phyloP scores from a whole-genome alignment of 148 eudicot species.

The Cornus controversa region DNA sequence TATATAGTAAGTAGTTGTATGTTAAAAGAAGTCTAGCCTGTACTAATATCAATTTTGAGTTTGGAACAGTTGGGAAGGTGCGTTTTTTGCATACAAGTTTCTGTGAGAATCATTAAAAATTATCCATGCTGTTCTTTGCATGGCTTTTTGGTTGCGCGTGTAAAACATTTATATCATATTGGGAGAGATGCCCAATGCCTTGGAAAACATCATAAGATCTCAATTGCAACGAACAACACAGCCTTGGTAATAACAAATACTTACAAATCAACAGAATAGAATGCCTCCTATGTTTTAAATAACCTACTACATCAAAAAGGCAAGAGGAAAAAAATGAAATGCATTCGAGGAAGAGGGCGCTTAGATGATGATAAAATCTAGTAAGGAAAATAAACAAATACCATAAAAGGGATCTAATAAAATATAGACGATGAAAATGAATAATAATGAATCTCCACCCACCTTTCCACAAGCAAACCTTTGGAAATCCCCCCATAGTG shows the following conservation, averaged over 20 bases:
- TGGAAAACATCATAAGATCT: neutral
- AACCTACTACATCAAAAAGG: neutral
- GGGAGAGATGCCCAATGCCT: too few species aligned
- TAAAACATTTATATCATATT: too few species aligned
- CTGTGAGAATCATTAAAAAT: too few species aligned
- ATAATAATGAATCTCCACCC: constrained; percentile 8
- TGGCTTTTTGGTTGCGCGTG: too few species aligned
- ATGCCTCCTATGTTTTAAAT: neutral
- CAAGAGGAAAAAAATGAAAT: neutral
- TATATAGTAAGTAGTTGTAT: too few species aligned
- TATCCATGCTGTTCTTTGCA: too few species aligned
- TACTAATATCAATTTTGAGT: neutral
- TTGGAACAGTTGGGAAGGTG: too few species aligned
- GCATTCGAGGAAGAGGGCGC: neutral
- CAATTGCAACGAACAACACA: neutral
- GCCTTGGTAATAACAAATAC: neutral
- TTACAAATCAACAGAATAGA: neutral
- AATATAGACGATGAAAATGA: constrained; percentile 8
- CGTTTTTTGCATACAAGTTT: too few species aligned
- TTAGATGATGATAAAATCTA: constrained; percentile 9
- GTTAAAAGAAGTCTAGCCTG: neutral
- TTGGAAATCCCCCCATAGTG: neutral
- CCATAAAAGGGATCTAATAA: constrained; percentile 16
- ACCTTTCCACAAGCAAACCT: neutral
- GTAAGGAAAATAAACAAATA: constrained; percentile 4